Evolutionary conservation across 2,329 filamentous ascomycete genomes (phyloP).

Genomic region (Epichloe brachyelytri): DNA sequence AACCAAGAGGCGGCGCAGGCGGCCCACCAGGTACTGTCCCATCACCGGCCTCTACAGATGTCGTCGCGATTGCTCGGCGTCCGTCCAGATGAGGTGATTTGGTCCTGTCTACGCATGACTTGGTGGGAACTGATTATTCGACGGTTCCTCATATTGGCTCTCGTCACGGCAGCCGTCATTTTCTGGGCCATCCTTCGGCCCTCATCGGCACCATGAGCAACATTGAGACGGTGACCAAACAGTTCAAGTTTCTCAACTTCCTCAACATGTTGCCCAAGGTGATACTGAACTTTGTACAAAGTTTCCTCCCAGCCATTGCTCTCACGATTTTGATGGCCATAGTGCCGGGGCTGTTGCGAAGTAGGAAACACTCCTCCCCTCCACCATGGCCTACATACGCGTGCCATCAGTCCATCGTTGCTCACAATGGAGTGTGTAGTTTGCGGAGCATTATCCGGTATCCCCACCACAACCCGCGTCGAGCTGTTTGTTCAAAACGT

Average conservation of each 20-base stretch:
- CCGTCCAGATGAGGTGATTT: constrained; percentile 72
- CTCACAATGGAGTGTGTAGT: constrained; percentile 27
- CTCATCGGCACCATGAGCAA: constrained; percentile 81
- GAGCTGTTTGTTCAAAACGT: constrained; percentile 84
- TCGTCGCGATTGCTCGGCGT: constrained; percentile 74
- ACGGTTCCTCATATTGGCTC: constrained; percentile 52
- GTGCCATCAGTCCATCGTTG: not conserved
- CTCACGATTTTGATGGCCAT: constrained; percentile 77
- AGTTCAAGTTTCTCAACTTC: constrained; percentile 60
- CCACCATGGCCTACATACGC: not conserved
- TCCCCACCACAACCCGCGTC: constrained; percentile 64
- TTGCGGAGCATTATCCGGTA: constrained; percentile 66
- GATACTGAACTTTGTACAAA: constrained; percentile 75
- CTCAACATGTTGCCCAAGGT: constrained; percentile 54
- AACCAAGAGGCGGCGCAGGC: constrained; percentile 72
- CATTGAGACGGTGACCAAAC: constrained; percentile 51
- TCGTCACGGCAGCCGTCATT: constrained; percentile 65
- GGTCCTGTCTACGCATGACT: constrained; percentile 69
- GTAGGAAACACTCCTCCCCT: constrained; percentile 11
- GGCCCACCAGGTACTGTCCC: constrained; percentile 75
- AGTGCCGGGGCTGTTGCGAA: constrained; percentile 68
- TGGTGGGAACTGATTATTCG: constrained; percentile 79
- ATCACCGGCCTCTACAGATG: constrained; percentile 81
- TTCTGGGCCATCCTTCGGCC: constrained; percentile 72
- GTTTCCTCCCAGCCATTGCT: constrained; percentile 67